A percentile compares a stretch with the other conserved stretches of the same genome.
Conservation (phyloP, 441 rosid species). For the Flueggea neowawraea region DNA sequence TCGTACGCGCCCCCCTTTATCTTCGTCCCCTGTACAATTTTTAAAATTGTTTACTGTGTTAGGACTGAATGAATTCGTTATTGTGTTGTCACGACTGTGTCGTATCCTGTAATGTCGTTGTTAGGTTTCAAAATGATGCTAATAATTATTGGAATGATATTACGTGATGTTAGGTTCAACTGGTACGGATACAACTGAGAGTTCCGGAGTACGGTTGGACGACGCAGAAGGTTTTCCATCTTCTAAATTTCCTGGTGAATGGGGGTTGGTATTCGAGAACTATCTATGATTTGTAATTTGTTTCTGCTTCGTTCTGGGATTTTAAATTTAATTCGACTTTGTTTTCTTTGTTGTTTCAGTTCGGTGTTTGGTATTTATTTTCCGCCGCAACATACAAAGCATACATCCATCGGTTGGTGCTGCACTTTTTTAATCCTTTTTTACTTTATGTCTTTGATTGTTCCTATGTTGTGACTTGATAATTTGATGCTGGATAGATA, state of each 20-base stretch:
- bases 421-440: neutral
- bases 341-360: slow-evolving; percentile 25
- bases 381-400: slow-evolving; percentile 58
- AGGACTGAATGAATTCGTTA: no score
- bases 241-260: slow-evolving; percentile 86
- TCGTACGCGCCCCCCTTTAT: slow-evolving; percentile 29
- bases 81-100: no score
- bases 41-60: no score
- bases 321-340: no score
- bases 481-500: slow-evolving; percentile 38
- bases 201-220: slow-evolving; percentile 98
- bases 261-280: slow-evolving; percentile 45
- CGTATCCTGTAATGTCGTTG: no score
- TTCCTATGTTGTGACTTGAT: slow-evolving; percentile 6
- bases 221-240: slow-evolving; percentile 90
- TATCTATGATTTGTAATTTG: no score
- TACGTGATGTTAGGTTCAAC: slow-evolving; percentile 50
- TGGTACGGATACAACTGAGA: slow-evolving; percentile 76
- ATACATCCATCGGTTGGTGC: slow-evolving; percentile 55
- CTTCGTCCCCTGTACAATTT: neutral
- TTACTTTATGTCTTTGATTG: neutral
- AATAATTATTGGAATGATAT: neutral
- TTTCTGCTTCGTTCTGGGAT: no score
- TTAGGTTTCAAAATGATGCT: no score
- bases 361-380: slow-evolving; percentile 60